A percentile compares a stretch with the other conserved stretches of the same genome.
phyloP scores from a whole-genome alignment of 208 protist species.

The Crithidia thermophila region DNA sequence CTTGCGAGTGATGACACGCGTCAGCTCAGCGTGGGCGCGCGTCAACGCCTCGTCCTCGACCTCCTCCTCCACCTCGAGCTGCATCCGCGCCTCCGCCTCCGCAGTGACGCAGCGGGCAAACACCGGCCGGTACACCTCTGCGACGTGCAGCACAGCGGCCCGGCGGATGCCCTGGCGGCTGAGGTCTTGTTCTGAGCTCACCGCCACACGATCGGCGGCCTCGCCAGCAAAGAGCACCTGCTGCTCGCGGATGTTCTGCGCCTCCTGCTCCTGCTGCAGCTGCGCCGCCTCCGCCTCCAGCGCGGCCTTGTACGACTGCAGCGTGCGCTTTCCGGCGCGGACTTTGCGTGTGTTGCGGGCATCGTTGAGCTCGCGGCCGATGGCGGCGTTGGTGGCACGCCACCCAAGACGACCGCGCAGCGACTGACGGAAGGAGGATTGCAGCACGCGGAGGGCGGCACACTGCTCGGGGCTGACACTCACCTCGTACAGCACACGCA shows the following conservation, averaged over 20 bases:
- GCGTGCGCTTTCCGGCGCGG: constrained; percentile 19
- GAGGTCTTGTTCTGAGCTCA: constrained; percentile 48
- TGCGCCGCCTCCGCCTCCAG: constrained; percentile 38
- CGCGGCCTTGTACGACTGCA: constrained; percentile 42
- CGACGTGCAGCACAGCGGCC: constrained; percentile 9
- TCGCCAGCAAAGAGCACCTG: constrained; percentile 34
- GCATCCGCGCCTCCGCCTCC: constrained; percentile 13
- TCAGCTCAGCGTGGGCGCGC: background rate
- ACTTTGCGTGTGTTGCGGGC: constrained; percentile 46
- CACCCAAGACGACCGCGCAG: constrained; percentile 55
- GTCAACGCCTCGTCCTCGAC: constrained; percentile 9
- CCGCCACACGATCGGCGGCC: constrained; percentile 31
- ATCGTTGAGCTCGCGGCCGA: constrained; percentile 60
- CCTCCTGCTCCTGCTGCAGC: constrained; percentile 41
- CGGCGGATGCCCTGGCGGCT: constrained; percentile 11
- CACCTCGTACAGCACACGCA: constrained; percentile 27
- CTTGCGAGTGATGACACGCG: constrained; percentile 13
- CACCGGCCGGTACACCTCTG: constrained; percentile 11
- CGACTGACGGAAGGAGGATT: constrained; percentile 46
- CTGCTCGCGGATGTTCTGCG: constrained; percentile 30
- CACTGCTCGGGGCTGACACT: constrained; percentile 8
- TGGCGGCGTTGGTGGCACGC: constrained; percentile 45
- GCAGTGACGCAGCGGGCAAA: background rate
- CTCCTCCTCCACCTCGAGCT: constrained; percentile 39
- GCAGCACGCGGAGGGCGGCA: constrained; percentile 44